phyloP scores from a whole-genome alignment of 2,329 filamentous ascomycete species.

The Sodiomyces alkalinus region DNA sequence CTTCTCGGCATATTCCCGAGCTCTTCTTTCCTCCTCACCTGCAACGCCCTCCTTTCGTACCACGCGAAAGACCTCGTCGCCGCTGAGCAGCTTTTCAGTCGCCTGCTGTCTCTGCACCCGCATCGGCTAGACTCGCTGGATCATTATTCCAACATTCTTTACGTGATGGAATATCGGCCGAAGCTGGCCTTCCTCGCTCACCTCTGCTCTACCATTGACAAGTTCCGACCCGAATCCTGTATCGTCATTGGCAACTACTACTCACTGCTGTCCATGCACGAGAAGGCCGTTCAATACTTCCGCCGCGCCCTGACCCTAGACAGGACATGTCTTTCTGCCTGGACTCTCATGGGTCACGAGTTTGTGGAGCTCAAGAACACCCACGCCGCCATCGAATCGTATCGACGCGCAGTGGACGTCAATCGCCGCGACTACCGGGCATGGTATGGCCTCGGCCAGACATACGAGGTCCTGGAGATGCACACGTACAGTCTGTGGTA shows the following conservation, averaged over 20 bases:
- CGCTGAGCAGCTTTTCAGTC: conserved; percentile 55
- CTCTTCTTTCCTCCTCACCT: conserved; percentile 81
- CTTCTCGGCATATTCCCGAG: conserved; percentile 73
- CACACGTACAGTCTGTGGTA: conserved; percentile 95
- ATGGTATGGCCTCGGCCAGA: conserved; percentile 94
- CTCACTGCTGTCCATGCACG: conserved; percentile 82
- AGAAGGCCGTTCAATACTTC: conserved; percentile 98
- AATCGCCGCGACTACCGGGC: conserved; percentile 94
- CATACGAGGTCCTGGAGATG: conserved; percentile 97
- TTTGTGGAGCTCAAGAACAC: conserved; percentile 98
- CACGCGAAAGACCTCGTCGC: conserved; percentile 70
- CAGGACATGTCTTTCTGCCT: conserved; percentile 79
- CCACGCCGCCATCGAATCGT: conserved; percentile 93
- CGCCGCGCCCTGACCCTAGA: conserved; percentile 82
- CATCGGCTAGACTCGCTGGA: conserved; percentile 77
- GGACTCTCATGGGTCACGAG: conserved; percentile 98
- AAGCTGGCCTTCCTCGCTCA: conserved; percentile 89
- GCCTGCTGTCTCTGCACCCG: conserved; percentile 61
- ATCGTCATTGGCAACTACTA: conserved; percentile 98
- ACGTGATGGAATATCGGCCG: conserved; percentile 75
- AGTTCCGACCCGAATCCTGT: conserved; percentile 91
- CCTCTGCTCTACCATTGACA: conserved; percentile 79
- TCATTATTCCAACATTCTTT: conserved; percentile 94
- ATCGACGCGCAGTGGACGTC: conserved; percentile 85
- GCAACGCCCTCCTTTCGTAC: conserved; percentile 75